Conservation (phyloP, 768 basidiomycete genomes). For the Kwoniella sp. region DNA sequence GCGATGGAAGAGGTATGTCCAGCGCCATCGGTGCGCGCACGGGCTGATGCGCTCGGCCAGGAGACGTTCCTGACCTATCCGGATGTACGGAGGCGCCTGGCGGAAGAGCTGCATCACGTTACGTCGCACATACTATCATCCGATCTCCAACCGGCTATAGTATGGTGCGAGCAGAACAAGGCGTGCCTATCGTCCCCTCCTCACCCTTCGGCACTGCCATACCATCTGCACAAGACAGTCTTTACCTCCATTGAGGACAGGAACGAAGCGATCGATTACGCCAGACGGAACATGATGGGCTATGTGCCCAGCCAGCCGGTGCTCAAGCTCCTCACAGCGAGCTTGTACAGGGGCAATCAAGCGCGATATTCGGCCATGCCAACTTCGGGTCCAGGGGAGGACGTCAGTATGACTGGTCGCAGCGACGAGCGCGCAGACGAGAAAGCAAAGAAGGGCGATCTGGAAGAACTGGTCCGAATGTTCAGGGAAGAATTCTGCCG, state of each 20-base stretch:
- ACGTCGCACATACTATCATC: conserved; percentile 29
- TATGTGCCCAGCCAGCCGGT: conserved; percentile 60
- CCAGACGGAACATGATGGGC: conserved; percentile 56
- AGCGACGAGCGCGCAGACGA: neutral
- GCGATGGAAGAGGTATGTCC: conserved; percentile 33
- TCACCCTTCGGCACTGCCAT: conserved; percentile 77
- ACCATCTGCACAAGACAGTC: conserved; percentile 82
- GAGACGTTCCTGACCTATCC: conserved; percentile 31
- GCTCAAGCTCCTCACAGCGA: conserved; percentile 36
- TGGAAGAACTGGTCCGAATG: conserved; percentile 59
- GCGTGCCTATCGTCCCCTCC: conserved; percentile 59
- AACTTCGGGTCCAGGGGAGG: too few species aligned
- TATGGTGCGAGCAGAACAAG: conserved; percentile 69
- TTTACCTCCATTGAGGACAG: conserved; percentile 69
- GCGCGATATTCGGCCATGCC: too few species aligned
- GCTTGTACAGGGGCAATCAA: conserved; percentile 54
- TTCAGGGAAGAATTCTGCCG: conserved; percentile 89
- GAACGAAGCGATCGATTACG: conserved; percentile 65
- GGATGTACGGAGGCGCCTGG: conserved; percentile 12
- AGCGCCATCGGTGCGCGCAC: neutral
- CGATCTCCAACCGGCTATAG: conserved; percentile 62
- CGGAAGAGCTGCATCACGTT: conserved; percentile 33
- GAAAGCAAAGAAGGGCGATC: neutral
- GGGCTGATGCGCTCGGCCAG: conserved; percentile 3
- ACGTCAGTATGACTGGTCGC: neutral